phyloP scores from a whole-genome alignment of 2,329 filamentous ascomycete genomes.

The Claviceps sp. region DNA sequence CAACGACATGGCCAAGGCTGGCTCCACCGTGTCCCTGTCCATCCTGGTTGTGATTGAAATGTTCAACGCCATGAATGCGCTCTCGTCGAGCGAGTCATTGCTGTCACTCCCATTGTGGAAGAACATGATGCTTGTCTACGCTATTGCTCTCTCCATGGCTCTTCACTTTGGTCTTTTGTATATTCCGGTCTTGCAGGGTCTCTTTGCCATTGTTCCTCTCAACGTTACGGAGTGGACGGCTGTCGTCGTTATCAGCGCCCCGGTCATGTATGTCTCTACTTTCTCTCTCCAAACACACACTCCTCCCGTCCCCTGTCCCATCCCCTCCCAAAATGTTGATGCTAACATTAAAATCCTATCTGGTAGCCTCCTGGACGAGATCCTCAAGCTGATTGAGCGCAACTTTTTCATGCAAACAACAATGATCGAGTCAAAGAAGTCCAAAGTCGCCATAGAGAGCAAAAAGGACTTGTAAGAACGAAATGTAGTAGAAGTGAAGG shows the following conservation, averaged over 20 bases:
- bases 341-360: conserved; percentile 11
- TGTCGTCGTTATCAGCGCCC: conserved; percentile 74
- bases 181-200: conserved; percentile 69
- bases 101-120: conserved; percentile 92
- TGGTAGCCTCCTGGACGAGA: conserved; percentile 66
- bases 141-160: conserved; percentile 82
- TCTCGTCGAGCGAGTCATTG: conserved; percentile 89
- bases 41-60: conserved; percentile 96
- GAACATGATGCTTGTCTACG: conserved; percentile 97
- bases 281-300: background rate
- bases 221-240: conserved; percentile 85
- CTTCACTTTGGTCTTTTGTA: conserved; percentile 93
- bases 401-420: conserved; percentile 46
- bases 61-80: conserved; percentile 97
- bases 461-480: conserved; percentile 42
- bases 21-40: conserved; percentile 84
- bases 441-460: conserved; percentile 25
- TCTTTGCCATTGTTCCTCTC: conserved; percentile 86
- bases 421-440: conserved; percentile 18
- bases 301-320: background rate
- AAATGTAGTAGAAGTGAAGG: background rate
- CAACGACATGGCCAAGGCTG: conserved; percentile 74
- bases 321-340: background rate
- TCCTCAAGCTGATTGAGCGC: conserved; percentile 67
- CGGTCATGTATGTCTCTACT: conserved; percentile 66